Base-by-base conservation (phyloP, 2,329 filamentous ascomycete genomes). In the Periglandula ipomoeae region DNA sequence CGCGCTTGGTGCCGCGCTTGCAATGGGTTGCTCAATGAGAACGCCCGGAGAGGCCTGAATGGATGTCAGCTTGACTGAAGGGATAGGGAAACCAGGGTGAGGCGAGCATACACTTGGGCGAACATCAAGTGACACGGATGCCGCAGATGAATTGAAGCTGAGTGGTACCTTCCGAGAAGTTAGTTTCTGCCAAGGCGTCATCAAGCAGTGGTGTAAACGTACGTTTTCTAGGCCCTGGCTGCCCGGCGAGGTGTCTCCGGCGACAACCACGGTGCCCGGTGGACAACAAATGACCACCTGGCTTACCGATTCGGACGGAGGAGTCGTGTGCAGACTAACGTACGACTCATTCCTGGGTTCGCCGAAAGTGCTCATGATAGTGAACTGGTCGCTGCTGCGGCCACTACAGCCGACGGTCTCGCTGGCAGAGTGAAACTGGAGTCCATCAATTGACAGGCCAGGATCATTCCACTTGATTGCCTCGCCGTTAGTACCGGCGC, bases 151-250 rank as follows among this genome's bases (percentile, higher is more conserved):
- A 44, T 52, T 34, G 34, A 34, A 32, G 41, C 48, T 50, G 45
- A 45, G 44, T 48, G 52, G 37, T 49, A 39, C 47, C 57, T 58
- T 58, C 44, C 42, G 42, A 49, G 40, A 53, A 48, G 50, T 59
- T 37, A 59, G 56, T 54, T 39, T 32, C 45, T 20, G 41, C 30
- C 24, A n/a, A 13, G 23, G 20, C 23, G 38, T 0, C 10, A 27
- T 20, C 9, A 17, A 7, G 40, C 8, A 9, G 13, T 32, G 17
- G 13, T 9, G 20, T 30, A 35, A 34, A 53, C 56, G 46, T 56
- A 59, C 56, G 46, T 52, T 48, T 46, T 49, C 35, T 43, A 42
- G 49, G 13, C 10, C 11, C 24, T 46, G 30, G 11, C 30, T 37
- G 32, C 46, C 50, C 15, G 24, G 19, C 4, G 20, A 24, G 17